These are phyloP conservation scores for Penicillium canariense DNA, from an alignment of 495 filamentous ascomycete species.

Conservation along the genomic window DNA sequence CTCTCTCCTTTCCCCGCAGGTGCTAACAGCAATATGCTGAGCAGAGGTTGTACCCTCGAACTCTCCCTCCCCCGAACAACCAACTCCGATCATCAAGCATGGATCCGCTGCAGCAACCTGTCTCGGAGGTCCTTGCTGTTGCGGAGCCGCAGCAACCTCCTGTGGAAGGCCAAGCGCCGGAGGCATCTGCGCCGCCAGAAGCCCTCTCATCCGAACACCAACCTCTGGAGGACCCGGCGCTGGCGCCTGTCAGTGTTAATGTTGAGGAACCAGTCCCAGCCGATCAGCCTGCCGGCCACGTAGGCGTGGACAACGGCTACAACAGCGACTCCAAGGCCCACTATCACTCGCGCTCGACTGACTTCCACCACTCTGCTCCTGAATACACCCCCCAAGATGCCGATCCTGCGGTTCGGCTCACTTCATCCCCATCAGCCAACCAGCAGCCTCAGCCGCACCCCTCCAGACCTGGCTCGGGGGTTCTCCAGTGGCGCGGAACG, in stretches of 20 bases:
- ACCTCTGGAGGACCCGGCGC: slow-evolving; percentile 16
- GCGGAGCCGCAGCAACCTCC: slow-evolving; percentile 29
- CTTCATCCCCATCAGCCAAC: slow-evolving; percentile 36
- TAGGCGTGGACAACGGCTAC: slow-evolving; percentile 36
- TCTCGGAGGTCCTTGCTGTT: slow-evolving; percentile 21
- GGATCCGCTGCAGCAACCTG: slow-evolving; percentile 31
- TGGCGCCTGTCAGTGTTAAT: slow-evolving; percentile 25
- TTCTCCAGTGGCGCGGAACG: slow-evolving; percentile 47
- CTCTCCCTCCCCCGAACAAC: neutral
- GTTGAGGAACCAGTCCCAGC: slow-evolving; percentile 29
- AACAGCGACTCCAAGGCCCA: slow-evolving; percentile 46
- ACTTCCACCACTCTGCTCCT: slow-evolving; percentile 42
- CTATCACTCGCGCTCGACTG: slow-evolving; percentile 43
- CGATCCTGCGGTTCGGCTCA: slow-evolving; percentile 34
- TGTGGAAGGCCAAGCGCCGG: slow-evolving; percentile 24
- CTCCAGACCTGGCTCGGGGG: slow-evolving; percentile 52
- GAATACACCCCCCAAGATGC: slow-evolving; percentile 43
- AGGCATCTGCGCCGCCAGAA: slow-evolving; percentile 10
- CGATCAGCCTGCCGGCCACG: slow-evolving; percentile 32
- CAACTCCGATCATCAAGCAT: slow-evolving; percentile 12
- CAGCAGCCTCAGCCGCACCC: slow-evolving; percentile 44
- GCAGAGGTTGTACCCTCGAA: slow-evolving; percentile 14
- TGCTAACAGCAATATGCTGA: slow-evolving; percentile 7
- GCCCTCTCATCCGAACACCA: slow-evolving; percentile 21
- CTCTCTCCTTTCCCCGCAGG: slow-evolving; percentile 28